A percentile compares a stretch with the other conserved stretches of the same genome.
Conservation (phyloP, 208 protist species). For the Phytomonas francai region DNA sequence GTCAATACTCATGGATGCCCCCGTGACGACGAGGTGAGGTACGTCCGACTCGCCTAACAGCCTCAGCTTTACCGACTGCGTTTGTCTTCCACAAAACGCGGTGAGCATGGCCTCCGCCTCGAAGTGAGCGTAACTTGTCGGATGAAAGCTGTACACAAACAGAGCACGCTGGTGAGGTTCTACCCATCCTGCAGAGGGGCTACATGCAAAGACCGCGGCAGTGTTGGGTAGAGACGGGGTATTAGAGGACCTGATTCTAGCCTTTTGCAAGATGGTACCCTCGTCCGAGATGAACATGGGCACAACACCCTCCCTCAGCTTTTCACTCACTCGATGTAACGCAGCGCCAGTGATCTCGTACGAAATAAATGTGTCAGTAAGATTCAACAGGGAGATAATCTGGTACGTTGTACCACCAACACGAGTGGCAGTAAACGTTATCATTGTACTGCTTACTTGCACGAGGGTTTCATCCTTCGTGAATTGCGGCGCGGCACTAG, state of each 20-base stretch:
- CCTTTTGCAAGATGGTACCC: constrained; percentile 5
- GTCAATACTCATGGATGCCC: constrained; percentile 15
- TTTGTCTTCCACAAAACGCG: constrained; percentile 27
- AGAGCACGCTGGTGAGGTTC: constrained; percentile 29
- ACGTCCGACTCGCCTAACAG: constrained; percentile 54
- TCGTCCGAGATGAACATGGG: constrained; percentile 11
- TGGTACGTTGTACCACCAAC: constrained; percentile 37
- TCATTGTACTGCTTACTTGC: constrained; percentile 2
- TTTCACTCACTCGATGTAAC: constrained; percentile 41
- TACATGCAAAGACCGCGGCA: constrained; percentile 35
- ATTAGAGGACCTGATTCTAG: background rate
- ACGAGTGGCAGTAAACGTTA: constrained; percentile 13
- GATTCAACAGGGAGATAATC: constrained; percentile 61
- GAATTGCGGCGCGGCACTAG: constrained; percentile 1
- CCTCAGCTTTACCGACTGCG: constrained; percentile 25
- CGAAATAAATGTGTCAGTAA: constrained; percentile 28
- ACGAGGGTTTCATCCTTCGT: background rate
- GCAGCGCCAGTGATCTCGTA: constrained; percentile 29
- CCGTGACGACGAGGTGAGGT: constrained; percentile 30
- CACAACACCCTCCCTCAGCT: constrained; percentile 24
- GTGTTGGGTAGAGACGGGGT: background rate
- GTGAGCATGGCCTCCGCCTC: constrained; percentile 27
- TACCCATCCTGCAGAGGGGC: constrained; percentile 49
- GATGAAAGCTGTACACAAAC: constrained; percentile 57
- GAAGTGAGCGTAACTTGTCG: constrained; percentile 32